Evolutionary conservation across 2,329 filamentous ascomycete genomes (phyloP).

Genomic region (Penicillium hesseltinei): DNA sequence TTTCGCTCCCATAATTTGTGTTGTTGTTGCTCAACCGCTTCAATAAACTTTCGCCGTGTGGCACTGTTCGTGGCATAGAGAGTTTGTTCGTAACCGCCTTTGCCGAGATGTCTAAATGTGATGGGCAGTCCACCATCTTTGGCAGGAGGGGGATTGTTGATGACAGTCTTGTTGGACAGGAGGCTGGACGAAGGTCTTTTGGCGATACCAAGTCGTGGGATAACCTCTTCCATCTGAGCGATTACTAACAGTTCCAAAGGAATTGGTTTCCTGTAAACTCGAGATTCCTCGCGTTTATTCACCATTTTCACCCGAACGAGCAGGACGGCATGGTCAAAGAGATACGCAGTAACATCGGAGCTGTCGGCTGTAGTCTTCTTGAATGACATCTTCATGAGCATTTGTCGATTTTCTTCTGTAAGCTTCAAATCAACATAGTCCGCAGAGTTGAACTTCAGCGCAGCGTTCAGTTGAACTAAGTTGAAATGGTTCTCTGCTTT

Average conservation of each 20-base stretch:
- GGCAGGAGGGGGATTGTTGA: constrained; percentile 49
- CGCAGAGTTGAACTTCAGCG: constrained; percentile 84
- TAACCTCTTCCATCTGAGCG: constrained; percentile 94
- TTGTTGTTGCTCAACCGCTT: constrained; percentile 90
- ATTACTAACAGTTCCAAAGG: constrained; percentile 91
- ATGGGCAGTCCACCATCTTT: constrained; percentile 81
- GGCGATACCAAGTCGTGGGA: constrained; percentile 72
- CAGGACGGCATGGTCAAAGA: constrained; percentile 94
- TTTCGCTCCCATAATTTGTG: constrained; percentile 72
- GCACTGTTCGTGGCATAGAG: constrained; percentile 83
- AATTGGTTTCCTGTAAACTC: constrained; percentile 93
- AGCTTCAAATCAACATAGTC: constrained; percentile 92
- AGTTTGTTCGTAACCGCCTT: constrained; percentile 89
- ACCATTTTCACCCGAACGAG: constrained; percentile 87
- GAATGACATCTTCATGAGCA: constrained; percentile 90
- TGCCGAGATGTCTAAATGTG: constrained; percentile 92
- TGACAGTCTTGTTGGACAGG: constrained; percentile 59
- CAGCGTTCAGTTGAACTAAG: constrained; percentile 83
- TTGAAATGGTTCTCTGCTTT: constrained; percentile 99
- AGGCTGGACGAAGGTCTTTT: constrained; percentile 89
- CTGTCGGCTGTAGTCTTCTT: constrained; percentile 90
- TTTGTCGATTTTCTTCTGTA: constrained; percentile 86
- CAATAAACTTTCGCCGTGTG: constrained; percentile 92
- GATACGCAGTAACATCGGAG: constrained; percentile 86
- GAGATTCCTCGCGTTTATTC: constrained; percentile 91